Evolutionary conservation across 805 yeast genomes (phyloP).

Genomic region (Schizosaccharomyces japonicus): DNA sequence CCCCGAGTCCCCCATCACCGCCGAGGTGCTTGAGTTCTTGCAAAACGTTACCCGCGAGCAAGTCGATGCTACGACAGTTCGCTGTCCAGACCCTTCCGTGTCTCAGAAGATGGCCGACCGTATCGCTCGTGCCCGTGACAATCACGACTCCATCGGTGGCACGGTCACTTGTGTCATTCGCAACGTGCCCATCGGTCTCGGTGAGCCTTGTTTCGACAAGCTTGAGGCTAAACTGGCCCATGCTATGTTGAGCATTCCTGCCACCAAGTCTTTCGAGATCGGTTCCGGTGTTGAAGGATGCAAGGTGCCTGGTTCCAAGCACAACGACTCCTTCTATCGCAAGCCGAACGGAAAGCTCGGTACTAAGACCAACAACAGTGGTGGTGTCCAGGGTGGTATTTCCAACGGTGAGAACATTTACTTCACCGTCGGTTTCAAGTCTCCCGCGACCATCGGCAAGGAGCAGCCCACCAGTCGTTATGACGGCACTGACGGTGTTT

Average conservation of each 20-base stretch:
- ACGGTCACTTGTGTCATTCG: constrained; percentile 91
- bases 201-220: constrained; percentile 94
- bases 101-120: constrained; percentile 63
- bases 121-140: constrained; percentile 66
- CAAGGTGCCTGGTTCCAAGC: constrained; percentile 71
- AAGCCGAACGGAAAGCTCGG: constrained; percentile 39
- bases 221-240: constrained; percentile 87
- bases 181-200: constrained; percentile 84
- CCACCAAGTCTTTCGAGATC: constrained; percentile 92
- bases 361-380: constrained; percentile 76
- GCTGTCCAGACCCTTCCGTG: constrained; percentile 65
- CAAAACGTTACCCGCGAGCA: constrained; percentile 63
- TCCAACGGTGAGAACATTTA: constrained; percentile 87
- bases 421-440: constrained; percentile 88
- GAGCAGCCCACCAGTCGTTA: constrained; percentile 74
- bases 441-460: constrained; percentile 91
- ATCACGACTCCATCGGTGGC: constrained; percentile 88
- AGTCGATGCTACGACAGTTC: constrained; percentile 66
- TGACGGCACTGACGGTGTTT: constrained; percentile 65
- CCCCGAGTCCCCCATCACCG: constrained; percentile 22
- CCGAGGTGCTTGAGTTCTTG: constrained; percentile 41
- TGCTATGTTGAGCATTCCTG: constrained; percentile 93
- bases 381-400: constrained; percentile 97
- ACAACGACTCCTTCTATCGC: constrained; percentile 58
- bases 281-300: constrained; percentile 93